Base-by-base conservation (phyloP, 2,329 filamentous ascomycete genomes). In the Aureobasidium sp. region DNA sequence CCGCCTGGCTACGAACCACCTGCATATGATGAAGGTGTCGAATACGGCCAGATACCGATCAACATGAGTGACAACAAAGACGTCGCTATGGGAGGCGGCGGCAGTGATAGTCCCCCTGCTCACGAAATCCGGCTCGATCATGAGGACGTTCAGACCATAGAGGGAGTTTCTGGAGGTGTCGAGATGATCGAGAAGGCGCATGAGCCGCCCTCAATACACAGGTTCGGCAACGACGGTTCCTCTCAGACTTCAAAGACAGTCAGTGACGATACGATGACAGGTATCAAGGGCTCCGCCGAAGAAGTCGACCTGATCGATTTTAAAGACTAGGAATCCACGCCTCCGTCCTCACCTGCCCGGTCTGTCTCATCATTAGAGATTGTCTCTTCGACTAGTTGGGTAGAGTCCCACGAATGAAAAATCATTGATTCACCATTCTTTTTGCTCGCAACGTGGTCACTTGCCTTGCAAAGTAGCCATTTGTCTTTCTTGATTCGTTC, bases 141-240 rank as follows among this genome's bases (percentile, higher is more conserved):
- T 6, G 34, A 56, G 25, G 53, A 56, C 21, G 34, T 44, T 30
- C 25, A 41, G 17, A 52, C 39, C 12, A 16, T 16, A 27, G 30
- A 25, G 6, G 22, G 11, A 27, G 50, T 37, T 16, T 24, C 16
- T 4, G 40, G 37, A 12, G 52, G 54, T 16, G 52, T 59, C 16
- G 61, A 64, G 54, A 65, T 64, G 63, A 56, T 60, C 25, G 57
- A 65, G 56, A 63, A 58, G 21, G 41, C 11, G 17, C 39, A 38
- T 27, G 51, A 21, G 10, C 17, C 24, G 22, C 29, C 44, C 53
- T 41, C 37, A 12, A 22, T 40, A 16, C 30, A 42, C 22, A 27
- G 38, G 24, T 29, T 22, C 14, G 41, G 29, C 19, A 45, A 34
- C 6, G 41, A 34, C 14, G 41, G 41, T 12, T 6, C 27, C n/a